Percentiles rank a stretch among this genome's conserved stretches.
Evolutionary conservation across 2,329 filamentous ascomycete species (phyloP).

Genomic region (Plenodomus biglobosus): DNA sequence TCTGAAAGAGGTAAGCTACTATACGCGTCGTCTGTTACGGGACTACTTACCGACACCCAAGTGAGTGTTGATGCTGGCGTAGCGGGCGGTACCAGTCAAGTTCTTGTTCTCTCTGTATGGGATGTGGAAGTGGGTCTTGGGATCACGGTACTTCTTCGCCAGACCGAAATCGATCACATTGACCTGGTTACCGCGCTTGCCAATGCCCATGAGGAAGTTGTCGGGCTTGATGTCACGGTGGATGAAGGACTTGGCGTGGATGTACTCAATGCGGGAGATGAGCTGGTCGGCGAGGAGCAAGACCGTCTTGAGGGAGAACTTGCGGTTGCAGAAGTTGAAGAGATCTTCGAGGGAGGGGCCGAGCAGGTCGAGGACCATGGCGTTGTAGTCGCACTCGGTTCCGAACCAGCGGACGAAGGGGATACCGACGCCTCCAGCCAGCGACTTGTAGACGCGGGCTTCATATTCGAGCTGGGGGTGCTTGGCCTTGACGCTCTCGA

Average conservation of each 20-base stretch:
- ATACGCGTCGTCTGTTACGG: not conserved
- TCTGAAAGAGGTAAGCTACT: conserved; percentile 56
- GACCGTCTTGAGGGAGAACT: conserved; percentile 98
- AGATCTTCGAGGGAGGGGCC: conserved; percentile 95
- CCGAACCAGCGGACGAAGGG: conserved; percentile 99
- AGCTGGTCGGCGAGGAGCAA: conserved; percentile 95
- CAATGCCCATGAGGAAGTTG: conserved; percentile 99
- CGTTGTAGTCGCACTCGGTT: conserved; percentile 99
- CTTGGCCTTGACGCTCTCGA: conserved; percentile 99
- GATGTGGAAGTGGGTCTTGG: conserved; percentile 99
- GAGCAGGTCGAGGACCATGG: conserved; percentile 97
- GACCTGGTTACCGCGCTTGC: conserved; percentile 98
- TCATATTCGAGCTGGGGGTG: conserved; percentile 99
- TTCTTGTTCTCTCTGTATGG: conserved; percentile 99
- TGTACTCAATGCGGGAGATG: conserved; percentile 99
- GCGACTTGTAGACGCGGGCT: conserved; percentile 84
- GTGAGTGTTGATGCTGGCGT: conserved; percentile 98
- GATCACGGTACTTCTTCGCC: conserved; percentile 99
- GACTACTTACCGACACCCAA: conserved; percentile 76
- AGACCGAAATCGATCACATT: conserved; percentile 99
- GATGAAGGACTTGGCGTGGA: conserved; percentile 99
- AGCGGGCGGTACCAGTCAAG: conserved; percentile 96
- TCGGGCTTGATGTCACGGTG: conserved; percentile 99
- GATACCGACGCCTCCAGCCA: conserved; percentile 95
- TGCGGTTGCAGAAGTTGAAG: conserved; percentile 99